Percentiles rank a stretch among this genome's conserved stretches.
These are phyloP conservation scores for Anacardium occidentale DNA, from an alignment of 345 rosid species.

Conservation along the genomic window DNA sequence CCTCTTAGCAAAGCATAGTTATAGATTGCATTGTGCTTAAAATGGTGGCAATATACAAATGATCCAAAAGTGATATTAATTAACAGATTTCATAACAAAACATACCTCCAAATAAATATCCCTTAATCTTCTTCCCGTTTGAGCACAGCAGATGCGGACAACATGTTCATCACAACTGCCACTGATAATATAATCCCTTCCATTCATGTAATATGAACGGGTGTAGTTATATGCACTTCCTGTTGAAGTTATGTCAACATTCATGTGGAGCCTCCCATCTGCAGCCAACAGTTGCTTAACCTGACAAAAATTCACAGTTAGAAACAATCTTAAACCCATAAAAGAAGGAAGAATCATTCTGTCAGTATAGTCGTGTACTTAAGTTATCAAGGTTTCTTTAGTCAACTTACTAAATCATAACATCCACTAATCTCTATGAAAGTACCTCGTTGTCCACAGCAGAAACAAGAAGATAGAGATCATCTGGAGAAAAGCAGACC, in stretches of 20 bases:
- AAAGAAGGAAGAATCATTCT: neutral
- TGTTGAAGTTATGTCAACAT: slow-evolving; percentile 44
- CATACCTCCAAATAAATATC: slow-evolving; percentile 51
- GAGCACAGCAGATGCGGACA: slow-evolving; percentile 48
- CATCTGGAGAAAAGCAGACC: slow-evolving; percentile 60
- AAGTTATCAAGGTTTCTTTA: slow-evolving; percentile 4
- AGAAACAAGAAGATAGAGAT: slow-evolving; percentile 47
- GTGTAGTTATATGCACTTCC: slow-evolving; percentile 54
- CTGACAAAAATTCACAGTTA: slow-evolving; percentile 23
- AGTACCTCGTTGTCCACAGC: slow-evolving; percentile 57
- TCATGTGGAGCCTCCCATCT: slow-evolving; percentile 46
- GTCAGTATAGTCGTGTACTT: neutral
- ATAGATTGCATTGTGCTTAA: slow-evolving; percentile 7
- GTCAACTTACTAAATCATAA: neutral
- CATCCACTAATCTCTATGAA: neutral
- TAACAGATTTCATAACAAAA: neutral
- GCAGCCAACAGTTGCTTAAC: slow-evolving; percentile 48
- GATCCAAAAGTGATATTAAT: neutral
- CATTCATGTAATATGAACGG: slow-evolving; percentile 56
- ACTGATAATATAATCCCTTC: slow-evolving; percentile 55
- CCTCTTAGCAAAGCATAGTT: neutral
- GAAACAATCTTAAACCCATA: neutral
- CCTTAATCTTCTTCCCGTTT: slow-evolving; percentile 55
- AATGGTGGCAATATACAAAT: neutral
- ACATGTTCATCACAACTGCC: slow-evolving; percentile 56